Conservation (phyloP, 2,329 filamentous ascomycete genomes). For the Fusarium chlamydosporum region DNA sequence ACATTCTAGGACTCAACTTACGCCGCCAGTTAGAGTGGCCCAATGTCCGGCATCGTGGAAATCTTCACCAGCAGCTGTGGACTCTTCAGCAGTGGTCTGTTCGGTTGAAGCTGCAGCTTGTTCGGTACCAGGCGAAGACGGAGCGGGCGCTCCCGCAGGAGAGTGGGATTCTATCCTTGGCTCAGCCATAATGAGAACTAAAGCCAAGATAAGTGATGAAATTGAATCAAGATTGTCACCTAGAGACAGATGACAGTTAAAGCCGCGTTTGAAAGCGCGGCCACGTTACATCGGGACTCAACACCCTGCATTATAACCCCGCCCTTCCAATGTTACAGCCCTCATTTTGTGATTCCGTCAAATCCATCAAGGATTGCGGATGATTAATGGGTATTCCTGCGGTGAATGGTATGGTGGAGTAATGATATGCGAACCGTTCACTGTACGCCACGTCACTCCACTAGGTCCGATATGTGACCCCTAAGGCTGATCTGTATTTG, state of each 20-base stretch:
- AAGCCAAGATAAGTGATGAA: neutral
- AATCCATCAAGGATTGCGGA: neutral
- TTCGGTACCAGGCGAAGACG: neutral
- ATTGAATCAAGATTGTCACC: too few species aligned
- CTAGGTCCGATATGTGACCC: neutral
- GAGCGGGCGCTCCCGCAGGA: fast-evolving
- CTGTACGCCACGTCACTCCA: slow-evolving; percentile 3
- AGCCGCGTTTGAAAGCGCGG: neutral
- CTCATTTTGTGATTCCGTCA: neutral
- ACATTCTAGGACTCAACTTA: fast-evolving
- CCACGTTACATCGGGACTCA: slow-evolving; percentile 1
- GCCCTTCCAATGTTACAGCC: neutral
- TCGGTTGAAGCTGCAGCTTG: neutral
- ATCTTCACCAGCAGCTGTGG: neutral
- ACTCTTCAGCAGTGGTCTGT: neutral
- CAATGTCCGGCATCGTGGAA: slow-evolving; percentile 28
- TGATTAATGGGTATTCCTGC: neutral
- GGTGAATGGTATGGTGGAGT: neutral
- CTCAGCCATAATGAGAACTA: neutral
- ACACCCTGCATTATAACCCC: neutral
- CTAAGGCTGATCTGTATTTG: neutral
- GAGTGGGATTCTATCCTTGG: neutral
- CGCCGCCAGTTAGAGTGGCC: slow-evolving; percentile 7
- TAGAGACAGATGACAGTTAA: neutral
- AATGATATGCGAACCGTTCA: neutral